Evolutionary conservation across 208 protist genomes (phyloP), one percentile per base, ranked within the genome.

Genomic region (Crithidia expoeki): DNA sequence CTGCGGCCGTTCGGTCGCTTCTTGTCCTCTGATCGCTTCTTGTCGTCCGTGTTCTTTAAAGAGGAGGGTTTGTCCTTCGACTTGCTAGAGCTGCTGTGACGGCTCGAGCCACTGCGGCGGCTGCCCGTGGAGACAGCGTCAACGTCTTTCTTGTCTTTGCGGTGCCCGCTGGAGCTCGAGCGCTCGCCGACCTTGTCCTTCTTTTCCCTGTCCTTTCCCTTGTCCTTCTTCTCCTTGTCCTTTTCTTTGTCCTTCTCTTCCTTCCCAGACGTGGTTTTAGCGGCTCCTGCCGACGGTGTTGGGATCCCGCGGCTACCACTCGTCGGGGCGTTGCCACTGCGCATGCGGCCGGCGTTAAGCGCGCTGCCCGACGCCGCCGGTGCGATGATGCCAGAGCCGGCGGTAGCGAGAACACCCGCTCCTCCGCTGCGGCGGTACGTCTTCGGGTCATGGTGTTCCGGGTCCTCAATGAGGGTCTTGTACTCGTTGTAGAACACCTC

Each of bases 401-500:
- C 52, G 64, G 34, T 33, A 33, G 32, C 27, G 23, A 51, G 59
- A 61, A 65, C 58, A 34, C 70, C 42, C 7, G 61, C 50, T 21
- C 65, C 65, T 11, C 79, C 71, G 71, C 77, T 79, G 58, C 79
- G 79, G 44, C 81, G 81, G 67, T 81, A 86, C 14, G 72, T 83
- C 73, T 80, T 86, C 9, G 81, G 73, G 74, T 86, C 81, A 47
- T 71, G 67, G 64, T 86, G 76, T 27, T 81, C 68, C 10, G 81
- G 81, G 62, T 86, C 77, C 27, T 76, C 81, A 28, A 79, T 68
- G 46, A 86, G 77, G 7, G 76, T 69, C 69, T 83, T 86, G 77
- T 86, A 86, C 74, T 90, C 85, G 17, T 30, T 71, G 62, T 81
- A 73, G 40, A 87, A 84, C 14, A 83, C 73, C 59, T 90, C 81